A percentile compares a stretch with the other conserved stretches of the same genome.
phyloP scores from a whole-genome alignment of 129 eudicot species.

The Escallonia rubra region DNA sequence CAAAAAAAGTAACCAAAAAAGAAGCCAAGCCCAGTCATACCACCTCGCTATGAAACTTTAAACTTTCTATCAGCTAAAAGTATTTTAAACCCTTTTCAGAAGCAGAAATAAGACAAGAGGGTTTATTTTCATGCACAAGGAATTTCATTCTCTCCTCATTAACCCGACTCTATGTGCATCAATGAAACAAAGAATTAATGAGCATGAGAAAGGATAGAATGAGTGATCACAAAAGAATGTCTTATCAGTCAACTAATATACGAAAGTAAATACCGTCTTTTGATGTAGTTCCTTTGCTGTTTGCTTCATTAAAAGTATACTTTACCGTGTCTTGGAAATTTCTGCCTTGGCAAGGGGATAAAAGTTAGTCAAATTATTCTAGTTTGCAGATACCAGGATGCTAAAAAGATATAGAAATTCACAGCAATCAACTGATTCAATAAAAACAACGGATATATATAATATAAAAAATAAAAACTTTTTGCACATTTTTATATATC shows the following conservation, averaged over 20 bases:
- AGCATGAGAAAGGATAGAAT: too few relatives aligned
- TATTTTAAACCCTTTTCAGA: not conserved
- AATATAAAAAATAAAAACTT: too few relatives aligned
- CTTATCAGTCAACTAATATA: not conserved
- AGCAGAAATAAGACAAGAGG: not conserved
- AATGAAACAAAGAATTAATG: too few relatives aligned
- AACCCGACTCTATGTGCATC: not conserved
- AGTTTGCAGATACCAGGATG: not conserved
- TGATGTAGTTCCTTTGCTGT: constrained; percentile 17
- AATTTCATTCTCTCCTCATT: not conserved
- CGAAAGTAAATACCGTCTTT: constrained; percentile 27
- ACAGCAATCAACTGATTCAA: too few relatives aligned
- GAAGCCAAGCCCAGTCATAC: not conserved
- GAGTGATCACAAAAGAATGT: too few relatives aligned
- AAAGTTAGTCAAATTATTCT: constrained; percentile 4
- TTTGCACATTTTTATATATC: too few relatives aligned
- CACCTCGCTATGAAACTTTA: not conserved
- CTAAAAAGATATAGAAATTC: not conserved
- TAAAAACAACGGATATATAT: too few relatives aligned
- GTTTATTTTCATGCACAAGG: not conserved
- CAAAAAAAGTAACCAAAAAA: too few relatives aligned
- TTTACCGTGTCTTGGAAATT: constrained; percentile 37
- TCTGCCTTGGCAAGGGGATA: constrained; percentile 39
- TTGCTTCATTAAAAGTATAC: constrained; percentile 1
- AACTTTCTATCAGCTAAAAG: not conserved